These are phyloP conservation scores for Aspergillus pseudoglaucus DNA, from an alignment of 2,329 filamentous ascomycete species.

Conservation along the genomic window DNA sequence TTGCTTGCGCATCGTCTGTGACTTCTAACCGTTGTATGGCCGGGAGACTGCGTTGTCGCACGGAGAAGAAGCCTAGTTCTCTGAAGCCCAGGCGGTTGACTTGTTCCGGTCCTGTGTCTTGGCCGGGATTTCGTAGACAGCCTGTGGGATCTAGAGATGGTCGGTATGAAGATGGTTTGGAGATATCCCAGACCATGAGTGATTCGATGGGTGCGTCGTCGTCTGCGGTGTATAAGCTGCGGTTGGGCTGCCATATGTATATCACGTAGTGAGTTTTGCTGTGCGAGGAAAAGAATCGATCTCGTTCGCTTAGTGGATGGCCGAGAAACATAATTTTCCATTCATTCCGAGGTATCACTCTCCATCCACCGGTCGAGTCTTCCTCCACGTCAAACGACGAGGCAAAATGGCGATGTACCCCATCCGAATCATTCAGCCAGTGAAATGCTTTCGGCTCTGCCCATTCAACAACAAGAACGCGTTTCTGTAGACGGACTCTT, in stretches of 20 bases:
- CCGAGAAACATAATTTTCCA: slow-evolving; percentile 57
- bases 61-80: slow-evolving; percentile 47
- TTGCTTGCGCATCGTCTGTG: slow-evolving; percentile 39
- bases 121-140: slow-evolving; percentile 23
- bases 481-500: slow-evolving; percentile 48
- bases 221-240: slow-evolving; percentile 46
- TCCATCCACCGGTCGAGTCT: slow-evolving; percentile 28
- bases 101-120: slow-evolving; percentile 36
- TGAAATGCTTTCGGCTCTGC: slow-evolving; percentile 49
- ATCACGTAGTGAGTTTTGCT: slow-evolving; percentile 54
- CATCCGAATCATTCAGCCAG: slow-evolving; percentile 46
- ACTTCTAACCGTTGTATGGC: slow-evolving; percentile 47
- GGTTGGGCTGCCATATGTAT: slow-evolving; percentile 57
- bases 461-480: slow-evolving; percentile 60
- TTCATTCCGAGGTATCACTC: slow-evolving; percentile 49
- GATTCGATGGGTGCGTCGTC: slow-evolving; percentile 54
- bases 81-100: slow-evolving; percentile 46
- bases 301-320: slow-evolving; percentile 48
- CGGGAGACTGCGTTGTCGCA: slow-evolving; percentile 50
- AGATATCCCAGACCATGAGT: slow-evolving; percentile 56
- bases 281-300: slow-evolving; percentile 59
- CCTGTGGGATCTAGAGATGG: slow-evolving; percentile 47
- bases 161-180: slow-evolving; percentile 42
- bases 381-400: slow-evolving; percentile 50
- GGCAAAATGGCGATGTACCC: slow-evolving; percentile 53